These are phyloP conservation scores for Puya raimondii DNA, from an alignment of 176 grass and related monocot genomes.

Conservation along the genomic window DNA sequence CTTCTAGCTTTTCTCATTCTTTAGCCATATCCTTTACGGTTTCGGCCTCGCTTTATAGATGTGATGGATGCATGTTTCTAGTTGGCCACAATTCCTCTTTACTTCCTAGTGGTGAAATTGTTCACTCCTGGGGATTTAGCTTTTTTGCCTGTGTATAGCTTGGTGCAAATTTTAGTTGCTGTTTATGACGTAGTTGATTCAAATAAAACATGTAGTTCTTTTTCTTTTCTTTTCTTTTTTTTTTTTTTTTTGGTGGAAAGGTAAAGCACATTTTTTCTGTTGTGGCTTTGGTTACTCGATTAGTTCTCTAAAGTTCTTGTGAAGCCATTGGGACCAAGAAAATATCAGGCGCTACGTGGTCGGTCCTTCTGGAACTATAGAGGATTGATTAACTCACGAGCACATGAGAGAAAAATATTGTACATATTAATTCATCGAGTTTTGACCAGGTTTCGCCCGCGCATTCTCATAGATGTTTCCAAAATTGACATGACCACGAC, in stretches of 20 bases:
- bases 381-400: too few species aligned
- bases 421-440: neutral
- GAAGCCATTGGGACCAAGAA: neutral
- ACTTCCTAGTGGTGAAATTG: neutral
- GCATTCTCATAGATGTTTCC: constrained; percentile 94
- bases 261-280: too few species aligned
- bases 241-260: too few species aligned
- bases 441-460: constrained; percentile 68
- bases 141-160: neutral
- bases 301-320: neutral
- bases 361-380: neutral
- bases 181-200: neutral
- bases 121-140: neutral
- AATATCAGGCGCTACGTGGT: neutral
- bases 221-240: too few species aligned
- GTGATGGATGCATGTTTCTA: too few species aligned
- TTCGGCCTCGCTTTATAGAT: neutral
- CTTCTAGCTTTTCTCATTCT: neutral
- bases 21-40: neutral
- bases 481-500: constrained; percentile 84
- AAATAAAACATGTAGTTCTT: neutral
- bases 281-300: too few species aligned
- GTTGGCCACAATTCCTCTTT: neutral
- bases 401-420: neutral
- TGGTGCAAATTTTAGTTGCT: neutral